Percentiles rank a stretch among this genome's conserved stretches.
phyloP scores from a whole-genome alignment of 805 yeast species.

The Wickerhamomyces rabaulensis region DNA sequence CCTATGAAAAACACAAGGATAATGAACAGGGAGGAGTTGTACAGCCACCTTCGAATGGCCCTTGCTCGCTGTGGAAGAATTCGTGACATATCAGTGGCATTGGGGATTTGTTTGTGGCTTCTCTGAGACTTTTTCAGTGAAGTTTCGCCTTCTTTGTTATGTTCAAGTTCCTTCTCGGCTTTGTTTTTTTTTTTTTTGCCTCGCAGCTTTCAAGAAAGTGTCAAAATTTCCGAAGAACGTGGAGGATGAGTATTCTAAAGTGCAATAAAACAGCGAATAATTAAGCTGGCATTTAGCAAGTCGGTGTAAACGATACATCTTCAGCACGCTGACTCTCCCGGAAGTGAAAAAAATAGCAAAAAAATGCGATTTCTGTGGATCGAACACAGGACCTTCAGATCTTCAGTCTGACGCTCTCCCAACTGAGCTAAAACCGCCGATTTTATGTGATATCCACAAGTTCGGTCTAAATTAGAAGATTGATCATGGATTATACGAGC shows the following conservation, averaged over 20 bases:
- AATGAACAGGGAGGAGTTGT: slow-evolving; percentile 38
- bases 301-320: too few relatives aligned
- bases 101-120: neutral
- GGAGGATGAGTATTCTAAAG: too few relatives aligned
- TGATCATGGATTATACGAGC: too few relatives aligned
- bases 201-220: too few relatives aligned
- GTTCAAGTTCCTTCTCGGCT: neutral
- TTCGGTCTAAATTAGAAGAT: too few relatives aligned
- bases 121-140: neutral
- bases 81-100: neutral
- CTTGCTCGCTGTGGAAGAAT: slow-evolving; percentile 9
- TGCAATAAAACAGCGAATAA: too few relatives aligned
- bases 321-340: too few relatives aligned
- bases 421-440: slow-evolving; percentile 27
- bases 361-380: slow-evolving; percentile 61
- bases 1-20: slow-evolving; percentile 42
- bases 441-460: too few relatives aligned
- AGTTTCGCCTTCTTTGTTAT: neutral
- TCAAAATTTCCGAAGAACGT: too few relatives aligned
- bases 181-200: too few relatives aligned
- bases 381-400: slow-evolving; percentile 84
- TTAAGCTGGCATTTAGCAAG: too few relatives aligned
- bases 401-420: slow-evolving; percentile 32
- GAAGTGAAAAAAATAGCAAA: slow-evolving; percentile 12
- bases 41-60: slow-evolving; percentile 33